Evolutionary conservation across 305 asterid species (phyloP).

Genomic region (Fraxinus ornus): DNA sequence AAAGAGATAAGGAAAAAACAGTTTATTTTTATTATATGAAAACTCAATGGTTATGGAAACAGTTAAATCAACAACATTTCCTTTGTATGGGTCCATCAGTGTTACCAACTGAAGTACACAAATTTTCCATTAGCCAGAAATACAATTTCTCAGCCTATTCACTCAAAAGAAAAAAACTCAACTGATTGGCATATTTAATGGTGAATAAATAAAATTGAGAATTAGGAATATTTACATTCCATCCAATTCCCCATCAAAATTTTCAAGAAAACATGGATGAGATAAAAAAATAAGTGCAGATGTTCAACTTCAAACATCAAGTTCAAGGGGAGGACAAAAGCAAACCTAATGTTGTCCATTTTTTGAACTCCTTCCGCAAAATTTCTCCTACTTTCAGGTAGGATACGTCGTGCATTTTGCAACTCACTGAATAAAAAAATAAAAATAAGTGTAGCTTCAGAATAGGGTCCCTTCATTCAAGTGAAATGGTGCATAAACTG

Average conservation of each 20-base stretch:
- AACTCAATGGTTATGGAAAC: background rate
- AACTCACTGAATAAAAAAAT: conserved; percentile 48
- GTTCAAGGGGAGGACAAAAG: conserved; percentile 13
- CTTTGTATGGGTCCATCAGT: background rate
- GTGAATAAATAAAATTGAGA: conserved; percentile 10
- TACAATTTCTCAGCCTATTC: background rate
- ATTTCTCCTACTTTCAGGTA: conserved; percentile 55
- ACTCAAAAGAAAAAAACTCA: background rate
- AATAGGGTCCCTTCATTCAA: background rate
- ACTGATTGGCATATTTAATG: background rate
- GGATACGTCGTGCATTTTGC: conserved; percentile 44
- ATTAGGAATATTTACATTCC: background rate
- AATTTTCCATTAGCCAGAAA: background rate
- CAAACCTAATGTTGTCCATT: conserved; percentile 60
- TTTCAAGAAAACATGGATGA: conserved; percentile 1
- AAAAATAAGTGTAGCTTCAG: background rate
- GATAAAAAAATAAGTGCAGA: background rate
- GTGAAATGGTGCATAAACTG: conserved; percentile 11
- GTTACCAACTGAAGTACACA: background rate
- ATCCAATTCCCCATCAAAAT: background rate
- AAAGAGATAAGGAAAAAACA: background rate
- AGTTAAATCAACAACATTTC: background rate
- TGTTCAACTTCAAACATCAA: background rate
- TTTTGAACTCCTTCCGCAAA: conserved; percentile 60
- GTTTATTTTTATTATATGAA: background rate